Evolutionary conservation across 2,329 filamentous ascomycete genomes (phyloP), one percentile per base, ranked within the genome.

Genomic region (Thielaviopsis ethacetica): DNA sequence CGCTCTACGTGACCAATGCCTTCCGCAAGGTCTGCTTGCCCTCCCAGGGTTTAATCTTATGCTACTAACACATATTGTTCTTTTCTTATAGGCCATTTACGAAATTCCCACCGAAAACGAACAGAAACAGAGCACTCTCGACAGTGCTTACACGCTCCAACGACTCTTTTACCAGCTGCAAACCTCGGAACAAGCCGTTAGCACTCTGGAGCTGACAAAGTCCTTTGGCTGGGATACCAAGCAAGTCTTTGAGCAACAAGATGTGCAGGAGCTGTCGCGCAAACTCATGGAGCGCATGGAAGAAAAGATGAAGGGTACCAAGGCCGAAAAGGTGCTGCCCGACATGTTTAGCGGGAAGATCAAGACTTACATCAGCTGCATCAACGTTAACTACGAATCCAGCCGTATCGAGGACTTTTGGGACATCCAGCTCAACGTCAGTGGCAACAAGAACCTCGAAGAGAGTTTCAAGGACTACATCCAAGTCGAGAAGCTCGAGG

Each of bases 151-250:
- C 71, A 89, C 91, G 0, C 75, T 98, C 21, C 93, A 98, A 70
- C 80, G 93, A 63, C 77, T 98, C 17, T 98, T 98, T 71, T 97
- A 96, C 68, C 88, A 91, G 65, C 77, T 98, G 21, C 93, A 98
- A 70, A 95, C 90, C 13, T 91, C 85, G 47, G 83, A 84, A 56
- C 74, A 77, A 41, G 88, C 94, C 0, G 91, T 98, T 1, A 82
- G 88, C 47, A 98, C 93, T 1, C 90, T 86, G 56, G 93, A 98
- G 68, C 80, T 98, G 47, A 98, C 93, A 6, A 88, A 89, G 64
- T 97, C 93, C 0, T 98, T 98, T 69, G 93, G 93, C 24, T 98
- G 93, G 93, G 91, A 98, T 67, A 95, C 91, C 1, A 83, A 90
- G 63, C 91, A 98, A 68, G 95, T 97, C 57, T 98, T 98, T 66